Conservation (phyloP, 768 basidiomycete genomes). For the Trichaptum fuscoviolaceum region DNA sequence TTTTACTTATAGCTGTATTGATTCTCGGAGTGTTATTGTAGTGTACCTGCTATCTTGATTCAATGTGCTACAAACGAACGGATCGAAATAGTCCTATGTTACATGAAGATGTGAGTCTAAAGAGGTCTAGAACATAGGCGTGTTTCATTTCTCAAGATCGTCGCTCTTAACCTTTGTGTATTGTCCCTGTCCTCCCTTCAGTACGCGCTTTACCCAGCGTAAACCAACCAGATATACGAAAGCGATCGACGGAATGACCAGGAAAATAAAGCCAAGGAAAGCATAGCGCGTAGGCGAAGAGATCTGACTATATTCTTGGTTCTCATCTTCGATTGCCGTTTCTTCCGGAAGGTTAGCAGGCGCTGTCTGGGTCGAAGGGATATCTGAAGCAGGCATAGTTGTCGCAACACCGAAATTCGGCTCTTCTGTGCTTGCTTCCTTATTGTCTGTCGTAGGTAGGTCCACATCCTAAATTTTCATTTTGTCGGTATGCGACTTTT, state of each 20-base stretch:
- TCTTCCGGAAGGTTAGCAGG: neutral
- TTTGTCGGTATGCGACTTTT: constrained; percentile 16
- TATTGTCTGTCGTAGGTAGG: constrained; percentile 3
- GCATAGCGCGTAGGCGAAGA: constrained; percentile 17
- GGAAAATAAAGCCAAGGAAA: constrained; percentile 29
- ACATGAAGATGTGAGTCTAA: neutral
- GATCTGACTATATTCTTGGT: neutral
- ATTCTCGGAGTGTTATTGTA: neutral
- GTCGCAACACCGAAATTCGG: neutral
- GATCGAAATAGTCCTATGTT: neutral
- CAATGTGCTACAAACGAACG: neutral
- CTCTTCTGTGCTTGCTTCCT: constrained; percentile 1
- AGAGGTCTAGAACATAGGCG: neutral
- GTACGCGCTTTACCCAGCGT: constrained; percentile 36
- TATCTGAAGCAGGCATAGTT: constrained; percentile 1
- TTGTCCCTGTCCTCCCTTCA: constrained; percentile 31
- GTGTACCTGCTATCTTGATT: neutral
- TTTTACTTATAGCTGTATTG: neutral
- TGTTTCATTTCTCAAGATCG: constrained; percentile 44
- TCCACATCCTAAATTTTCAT: constrained; percentile 1
- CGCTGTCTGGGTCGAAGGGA: constrained; percentile 2
- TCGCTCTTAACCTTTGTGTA: constrained; percentile 46
- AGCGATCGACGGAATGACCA: constrained; percentile 39
- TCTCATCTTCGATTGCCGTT: neutral
- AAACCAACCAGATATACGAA: constrained; percentile 51